phyloP scores from a whole-genome alignment of 2,329 filamentous ascomycete species.

The Torrubiellomyces zombiae region DNA sequence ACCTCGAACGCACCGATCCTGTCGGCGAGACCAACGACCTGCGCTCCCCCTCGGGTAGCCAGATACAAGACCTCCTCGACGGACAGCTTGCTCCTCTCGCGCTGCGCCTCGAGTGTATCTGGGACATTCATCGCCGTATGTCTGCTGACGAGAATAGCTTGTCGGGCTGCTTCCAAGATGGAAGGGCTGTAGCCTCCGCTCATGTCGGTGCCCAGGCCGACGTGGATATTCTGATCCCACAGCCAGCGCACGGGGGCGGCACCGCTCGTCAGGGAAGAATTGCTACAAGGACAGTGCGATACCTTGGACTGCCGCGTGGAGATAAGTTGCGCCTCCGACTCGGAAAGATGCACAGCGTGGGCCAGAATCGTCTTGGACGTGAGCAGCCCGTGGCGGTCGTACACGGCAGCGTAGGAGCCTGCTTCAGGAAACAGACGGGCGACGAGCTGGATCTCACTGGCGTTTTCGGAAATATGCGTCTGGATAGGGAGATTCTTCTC shows the following conservation, averaged over 20 bases:
- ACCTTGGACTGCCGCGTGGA: constrained; percentile 46
- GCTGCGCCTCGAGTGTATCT: constrained; percentile 15
- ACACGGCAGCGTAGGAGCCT: constrained; percentile 56
- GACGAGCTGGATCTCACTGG: constrained; percentile 56
- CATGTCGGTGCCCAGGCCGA: constrained; percentile 84
- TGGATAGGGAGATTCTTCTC: constrained; percentile 55
- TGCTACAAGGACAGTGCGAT: constrained; percentile 76
- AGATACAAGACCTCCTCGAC: constrained; percentile 78
- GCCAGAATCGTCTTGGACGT: constrained; percentile 63
- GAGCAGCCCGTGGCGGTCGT: constrained; percentile 57
- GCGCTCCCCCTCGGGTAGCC: constrained; percentile 74
- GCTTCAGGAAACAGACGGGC: constrained; percentile 47
- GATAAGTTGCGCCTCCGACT: constrained; percentile 50
- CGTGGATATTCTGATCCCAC: constrained; percentile 55
- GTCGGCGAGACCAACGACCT: constrained; percentile 56
- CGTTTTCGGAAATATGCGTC: constrained; percentile 83
- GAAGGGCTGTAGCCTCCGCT: constrained; percentile 73
- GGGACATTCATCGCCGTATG: constrained; percentile 42
- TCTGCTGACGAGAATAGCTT: constrained; percentile 63
- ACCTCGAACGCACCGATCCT: constrained; percentile 67
- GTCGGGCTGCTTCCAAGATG: constrained; percentile 67
- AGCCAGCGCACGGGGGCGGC: constrained; percentile 59
- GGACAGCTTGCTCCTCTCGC: constrained; percentile 48
- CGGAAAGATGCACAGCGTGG: constrained; percentile 62
- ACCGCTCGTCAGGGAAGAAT: constrained; percentile 67